Evolutionary conservation across 148 eudicot species (phyloP), one percentile per base, ranked within the genome.

Genomic region (Dianthus caryophyllus): DNA sequence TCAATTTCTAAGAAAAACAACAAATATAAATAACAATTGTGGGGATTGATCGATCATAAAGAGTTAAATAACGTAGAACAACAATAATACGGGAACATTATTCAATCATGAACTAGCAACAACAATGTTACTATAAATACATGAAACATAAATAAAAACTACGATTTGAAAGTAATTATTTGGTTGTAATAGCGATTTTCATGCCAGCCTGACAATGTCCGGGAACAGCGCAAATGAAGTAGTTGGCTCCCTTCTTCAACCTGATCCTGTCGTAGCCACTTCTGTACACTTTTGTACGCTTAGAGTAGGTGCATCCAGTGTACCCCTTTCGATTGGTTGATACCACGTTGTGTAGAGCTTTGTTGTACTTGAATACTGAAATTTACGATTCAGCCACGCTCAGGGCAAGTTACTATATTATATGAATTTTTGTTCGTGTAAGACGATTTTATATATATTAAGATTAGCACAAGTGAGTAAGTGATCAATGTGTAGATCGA

Each of bases 141-240:
- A n/a, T n/a, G n/a, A n/a, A n/a, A n/a, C n/a, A n/a, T n/a, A n/a
- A n/a, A n/a, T n/a, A n/a, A n/a, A n/a, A n/a, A n/a, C n/a, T n/a
- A n/a, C n/a, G n/a, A n/a, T n/a, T n/a, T n/a, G n/a, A n/a, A n/a
- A n/a, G n/a, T n/a, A 29, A 48, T 70, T 77, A 78, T 16, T 41
- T 39, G 58, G 88, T 83, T 48, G 22, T 80, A 44, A 79, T 66
- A 66, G 86, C 84, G 41, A 87, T 78, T 73, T 87, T 87, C 91
- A 87, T 84, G 64, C 84, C 86, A 55, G 77, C 46, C 17, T 69
- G 46, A 50, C 92, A 87, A 33, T 87, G 89, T 0, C 82, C 87
- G 0, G 71, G 75, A 25, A 76, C 17, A 11, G 55, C 72, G 82
- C 89, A 87, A 50, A 87, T 83, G 84, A 82, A 87, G 85, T 41